Evolutionary conservation across 176 grass and related monocot genomes (phyloP).

Genomic region (Avena insularis): DNA sequence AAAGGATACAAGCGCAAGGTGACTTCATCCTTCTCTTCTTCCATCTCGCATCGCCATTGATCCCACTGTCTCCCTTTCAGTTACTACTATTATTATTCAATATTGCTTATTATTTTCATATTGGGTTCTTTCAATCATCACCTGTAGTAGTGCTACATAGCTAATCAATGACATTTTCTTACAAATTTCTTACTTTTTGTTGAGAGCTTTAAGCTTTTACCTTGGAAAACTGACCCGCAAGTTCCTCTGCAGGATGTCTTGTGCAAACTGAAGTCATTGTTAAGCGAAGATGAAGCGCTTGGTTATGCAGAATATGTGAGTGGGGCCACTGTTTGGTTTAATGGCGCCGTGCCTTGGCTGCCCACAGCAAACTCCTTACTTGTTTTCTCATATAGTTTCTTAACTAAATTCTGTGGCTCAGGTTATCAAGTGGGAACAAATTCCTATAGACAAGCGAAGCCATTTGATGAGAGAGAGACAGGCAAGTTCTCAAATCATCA

Average conservation of each 20-base stretch:
- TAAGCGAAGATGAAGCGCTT: constrained; percentile 73
- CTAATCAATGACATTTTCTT: constrained; percentile 24
- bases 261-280: constrained; percentile 77
- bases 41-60: not conserved
- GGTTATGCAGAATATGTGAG: constrained; percentile 89
- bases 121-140: constrained; percentile 8
- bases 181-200: constrained; percentile 28
- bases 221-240: constrained; percentile 21
- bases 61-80: not conserved
- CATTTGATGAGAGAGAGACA: constrained; percentile 90
- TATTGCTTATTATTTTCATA: not conserved
- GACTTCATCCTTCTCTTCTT: constrained; percentile 25
- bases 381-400: constrained; percentile 5
- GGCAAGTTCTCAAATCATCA: constrained; percentile 45
- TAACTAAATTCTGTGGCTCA: constrained; percentile 39
- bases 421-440: constrained; percentile 99
- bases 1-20: constrained; percentile 96
- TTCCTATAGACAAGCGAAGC: constrained; percentile 72
- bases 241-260: constrained; percentile 73
- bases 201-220: constrained; percentile 34
- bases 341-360: not conserved
- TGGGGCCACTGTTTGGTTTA: constrained; percentile 24
- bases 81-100: constrained; percentile 20
- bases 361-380: not conserved
- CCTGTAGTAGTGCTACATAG: constrained; percentile 12